Base-by-base conservation (phyloP, 345 rosid genomes). In the Eucalyptus camaldulensis region DNA sequence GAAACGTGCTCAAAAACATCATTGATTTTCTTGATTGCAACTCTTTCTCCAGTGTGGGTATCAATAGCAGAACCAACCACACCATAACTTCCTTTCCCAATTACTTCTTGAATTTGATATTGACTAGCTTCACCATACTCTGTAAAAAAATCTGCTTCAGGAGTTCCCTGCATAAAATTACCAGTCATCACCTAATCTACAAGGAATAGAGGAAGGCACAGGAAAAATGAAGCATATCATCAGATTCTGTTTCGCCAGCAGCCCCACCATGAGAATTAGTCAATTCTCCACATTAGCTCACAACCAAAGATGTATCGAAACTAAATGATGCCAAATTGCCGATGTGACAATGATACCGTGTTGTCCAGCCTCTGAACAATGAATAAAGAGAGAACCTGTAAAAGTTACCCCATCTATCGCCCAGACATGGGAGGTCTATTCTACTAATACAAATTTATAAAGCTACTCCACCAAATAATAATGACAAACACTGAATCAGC, bases 71-170 rank as follows among this genome's bases (percentile, higher is more conserved):
- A 96, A 86, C 95, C 98, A 27, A 97, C 99, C 87, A 97, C 96
- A 89, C 99, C 99, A 76, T 97, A 97, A 91, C 99, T 97, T 91
- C 99, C 99, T 92, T 96, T 97, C 17, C 99, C 99, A 49, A 97
- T 88, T 40, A 97, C 98, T 92, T 97, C 99, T 92, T 96, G 98
- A 91, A 97, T 89, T 92, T 96, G 95, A 67, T 97, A 97, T 87
- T 94, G 95, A 89, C 93, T 96, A 88, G 94, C 99, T 90, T 97
- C 99, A 87, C 99, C 99, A 90, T 97, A 97, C 93, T 96, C 99
- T 0, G 99, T 97, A 93, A 97, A 97, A 90, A 97, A 97, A 13
- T 97, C 99, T 76, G 94, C 89, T 88, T 96, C 90, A 29, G 54
- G 92, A 87, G 91, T 62, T 87, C 96, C 94, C 97, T 97, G 92